Percentiles rank a stretch among this genome's conserved stretches.
Evolutionary conservation across 805 yeast species (phyloP).

Genomic region (Barnettozyma sucrosica): DNA sequence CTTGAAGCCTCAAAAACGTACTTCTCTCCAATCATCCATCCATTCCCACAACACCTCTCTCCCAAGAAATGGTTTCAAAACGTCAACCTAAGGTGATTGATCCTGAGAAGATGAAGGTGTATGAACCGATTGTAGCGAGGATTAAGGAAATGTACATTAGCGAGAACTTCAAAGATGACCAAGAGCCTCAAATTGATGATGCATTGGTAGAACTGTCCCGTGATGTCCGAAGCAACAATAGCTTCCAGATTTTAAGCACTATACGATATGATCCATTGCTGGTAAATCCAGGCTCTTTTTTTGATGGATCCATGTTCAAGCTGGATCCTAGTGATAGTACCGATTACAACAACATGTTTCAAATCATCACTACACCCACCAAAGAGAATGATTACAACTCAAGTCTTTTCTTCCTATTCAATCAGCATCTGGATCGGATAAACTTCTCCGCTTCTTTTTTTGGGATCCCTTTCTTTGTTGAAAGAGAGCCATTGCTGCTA

Average conservation of each 20-base stretch:
- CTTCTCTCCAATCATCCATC: not conserved
- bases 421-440: slow-evolving; percentile 59
- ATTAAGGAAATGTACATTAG: slow-evolving; percentile 5
- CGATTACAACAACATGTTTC: not conserved
- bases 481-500: slow-evolving; percentile 36
- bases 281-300: slow-evolving; percentile 22
- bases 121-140: not conserved
- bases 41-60: not conserved
- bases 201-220: slow-evolving; percentile 1
- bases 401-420: slow-evolving; percentile 49
- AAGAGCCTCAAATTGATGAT: slow-evolving; percentile 6
- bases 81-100: not conserved
- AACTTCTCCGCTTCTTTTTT: slow-evolving; percentile 51
- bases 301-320: not conserved
- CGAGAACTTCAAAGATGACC: slow-evolving; percentile 4
- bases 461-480: slow-evolving; percentile 39
- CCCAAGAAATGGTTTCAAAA: not conserved
- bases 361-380: not conserved
- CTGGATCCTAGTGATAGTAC: not conserved
- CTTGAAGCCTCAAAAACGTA: not conserved
- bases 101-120: slow-evolving; percentile 5
- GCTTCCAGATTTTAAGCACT: slow-evolving; percentile 60
- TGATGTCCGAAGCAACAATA: slow-evolving; percentile 16
- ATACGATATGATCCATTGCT: slow-evolving; percentile 66
- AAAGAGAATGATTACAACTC: slow-evolving; percentile 13